phyloP scores from a whole-genome alignment of 2,329 filamentous ascomycete species.

The Escovopsis sp. region DNA sequence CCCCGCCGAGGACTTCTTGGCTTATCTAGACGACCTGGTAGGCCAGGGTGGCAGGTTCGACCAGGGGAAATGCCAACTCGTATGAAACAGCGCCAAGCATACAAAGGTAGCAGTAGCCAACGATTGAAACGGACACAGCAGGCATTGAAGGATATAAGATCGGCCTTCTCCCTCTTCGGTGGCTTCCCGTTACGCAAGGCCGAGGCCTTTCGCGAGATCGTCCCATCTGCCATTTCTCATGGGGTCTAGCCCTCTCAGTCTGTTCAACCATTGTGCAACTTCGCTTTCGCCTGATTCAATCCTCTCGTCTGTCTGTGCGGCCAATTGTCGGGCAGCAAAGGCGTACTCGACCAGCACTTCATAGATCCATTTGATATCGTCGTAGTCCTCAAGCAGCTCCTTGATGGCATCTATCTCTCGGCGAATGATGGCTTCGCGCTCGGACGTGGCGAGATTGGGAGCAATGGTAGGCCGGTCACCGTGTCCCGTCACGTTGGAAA shows the following conservation, averaged over 20 bases:
- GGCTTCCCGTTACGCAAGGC: not conserved
- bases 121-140: too few relatives aligned
- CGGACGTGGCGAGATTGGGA: slow-evolving; percentile 42
- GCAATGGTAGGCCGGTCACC: slow-evolving; percentile 43
- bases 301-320: slow-evolving; percentile 23
- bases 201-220: slow-evolving; percentile 26
- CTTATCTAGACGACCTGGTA: slow-evolving; percentile 57
- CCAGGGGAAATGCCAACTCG: not conserved
- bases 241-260: slow-evolving; percentile 56
- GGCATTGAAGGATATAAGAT: too few relatives aligned
- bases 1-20: slow-evolving; percentile 46
- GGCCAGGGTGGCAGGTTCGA: slow-evolving; percentile 27
- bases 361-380: slow-evolving; percentile 66
- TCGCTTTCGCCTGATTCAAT: slow-evolving; percentile 31
- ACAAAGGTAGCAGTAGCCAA: too few relatives aligned
- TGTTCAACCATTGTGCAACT: slow-evolving; percentile 43
- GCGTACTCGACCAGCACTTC: slow-evolving; percentile 70
- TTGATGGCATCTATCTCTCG: slow-evolving; percentile 62
- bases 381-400: slow-evolving; percentile 46
- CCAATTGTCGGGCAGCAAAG: slow-evolving; percentile 39
- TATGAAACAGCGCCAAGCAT: not conserved
- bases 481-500: slow-evolving; percentile 49
- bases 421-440: slow-evolving; percentile 51
- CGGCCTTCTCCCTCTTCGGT: too few relatives aligned
- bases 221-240: slow-evolving; percentile 62